These are phyloP conservation scores for Persicaria tinctoria DNA, from an alignment of 148 eudicot genomes.

Conservation along the genomic window DNA sequence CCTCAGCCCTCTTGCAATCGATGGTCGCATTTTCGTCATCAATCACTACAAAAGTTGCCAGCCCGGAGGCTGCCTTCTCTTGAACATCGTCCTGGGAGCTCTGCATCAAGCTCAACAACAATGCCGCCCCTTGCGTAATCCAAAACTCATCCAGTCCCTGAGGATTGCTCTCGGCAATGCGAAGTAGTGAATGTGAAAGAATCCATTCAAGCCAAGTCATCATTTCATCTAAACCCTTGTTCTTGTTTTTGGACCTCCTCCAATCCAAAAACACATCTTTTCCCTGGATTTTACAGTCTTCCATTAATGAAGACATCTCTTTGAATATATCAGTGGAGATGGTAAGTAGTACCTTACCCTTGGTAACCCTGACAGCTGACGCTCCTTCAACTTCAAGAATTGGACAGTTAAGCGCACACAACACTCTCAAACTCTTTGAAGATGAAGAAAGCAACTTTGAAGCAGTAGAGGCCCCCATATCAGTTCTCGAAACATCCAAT, in stretches of 20 bases:
- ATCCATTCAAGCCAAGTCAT: slow-evolving; percentile 93
- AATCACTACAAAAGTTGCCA: slow-evolving; percentile 92
- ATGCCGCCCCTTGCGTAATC: slow-evolving; percentile 75
- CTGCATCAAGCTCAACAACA: slow-evolving; percentile 77
- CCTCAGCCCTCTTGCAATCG: slow-evolving; percentile 81
- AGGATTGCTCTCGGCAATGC: slow-evolving; percentile 81
- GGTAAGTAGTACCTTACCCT: slow-evolving; percentile 59
- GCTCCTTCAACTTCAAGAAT: slow-evolving; percentile 57
- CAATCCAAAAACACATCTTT: slow-evolving; percentile 56
- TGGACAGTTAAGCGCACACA: slow-evolving; percentile 77
- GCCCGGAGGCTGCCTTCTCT: slow-evolving; percentile 90
- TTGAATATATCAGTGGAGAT: slow-evolving; percentile 49
- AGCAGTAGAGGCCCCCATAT: slow-evolving; percentile 45
- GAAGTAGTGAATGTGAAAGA: slow-evolving; percentile 71
- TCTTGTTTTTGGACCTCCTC: slow-evolving; percentile 47
- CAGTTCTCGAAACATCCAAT: slow-evolving; percentile 85
- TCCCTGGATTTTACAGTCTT: slow-evolving; percentile 43
- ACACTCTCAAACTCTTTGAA: slow-evolving; percentile 53
- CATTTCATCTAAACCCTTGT: slow-evolving; percentile 47
- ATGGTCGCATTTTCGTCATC: slow-evolving; percentile 92
- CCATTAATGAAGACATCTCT: slow-evolving; percentile 55
- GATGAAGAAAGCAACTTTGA: slow-evolving; percentile 39
- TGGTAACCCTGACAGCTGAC: slow-evolving; percentile 35
- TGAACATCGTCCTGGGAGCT: slow-evolving; percentile 93
- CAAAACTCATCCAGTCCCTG: slow-evolving; percentile 79